Evolutionary conservation across 441 rosid species (phyloP).

Genomic region (Arabidopsis hybrid): DNA sequence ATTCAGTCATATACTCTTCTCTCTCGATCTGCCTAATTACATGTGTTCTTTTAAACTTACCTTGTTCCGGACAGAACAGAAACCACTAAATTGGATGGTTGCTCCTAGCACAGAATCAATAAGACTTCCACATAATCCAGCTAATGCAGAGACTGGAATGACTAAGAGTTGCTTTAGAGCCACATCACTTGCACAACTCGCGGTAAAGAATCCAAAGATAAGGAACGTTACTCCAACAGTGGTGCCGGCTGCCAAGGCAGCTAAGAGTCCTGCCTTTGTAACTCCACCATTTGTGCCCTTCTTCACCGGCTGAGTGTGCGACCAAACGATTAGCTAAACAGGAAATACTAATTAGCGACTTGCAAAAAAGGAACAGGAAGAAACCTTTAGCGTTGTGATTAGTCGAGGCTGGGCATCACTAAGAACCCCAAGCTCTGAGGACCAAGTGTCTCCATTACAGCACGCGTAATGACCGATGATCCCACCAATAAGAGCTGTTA

Average conservation of each 20-base stretch:
- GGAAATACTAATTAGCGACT: not conserved
- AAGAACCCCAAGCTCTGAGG: slow-evolving; percentile 94
- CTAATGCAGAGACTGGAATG: slow-evolving; percentile 70
- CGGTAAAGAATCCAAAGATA: slow-evolving; percentile 65
- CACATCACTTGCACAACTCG: slow-evolving; percentile 57
- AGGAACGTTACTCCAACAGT: slow-evolving; percentile 79
- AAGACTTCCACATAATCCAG: slow-evolving; percentile 82
- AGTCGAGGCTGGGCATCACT: slow-evolving; percentile 83
- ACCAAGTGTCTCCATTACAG: slow-evolving; percentile 94
- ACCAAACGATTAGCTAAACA: slow-evolving; percentile 29
- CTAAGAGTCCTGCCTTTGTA: slow-evolving; percentile 75
- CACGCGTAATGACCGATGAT: slow-evolving; percentile 88
- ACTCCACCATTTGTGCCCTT: slow-evolving; percentile 96
- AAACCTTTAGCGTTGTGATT: slow-evolving; percentile 93
- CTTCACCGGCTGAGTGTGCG: slow-evolving; percentile 69
- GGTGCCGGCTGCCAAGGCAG: slow-evolving; percentile 81
- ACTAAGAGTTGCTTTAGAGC: slow-evolving; percentile 79
- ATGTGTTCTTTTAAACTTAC: slow-evolving; percentile 47
- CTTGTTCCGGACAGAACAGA: slow-evolving; percentile 85
- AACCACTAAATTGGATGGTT: slow-evolving; percentile 90
- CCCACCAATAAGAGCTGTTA: slow-evolving; percentile 80
- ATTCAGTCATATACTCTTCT: not conserved
- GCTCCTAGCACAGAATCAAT: slow-evolving; percentile 93
- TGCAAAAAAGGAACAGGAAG: slow-evolving; percentile 9
- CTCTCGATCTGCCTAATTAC: not conserved